Percentiles rank a stretch among this genome's conserved stretches.
Conservation (phyloP, 805 yeast genomes). For the Pichia nakasei region DNA sequence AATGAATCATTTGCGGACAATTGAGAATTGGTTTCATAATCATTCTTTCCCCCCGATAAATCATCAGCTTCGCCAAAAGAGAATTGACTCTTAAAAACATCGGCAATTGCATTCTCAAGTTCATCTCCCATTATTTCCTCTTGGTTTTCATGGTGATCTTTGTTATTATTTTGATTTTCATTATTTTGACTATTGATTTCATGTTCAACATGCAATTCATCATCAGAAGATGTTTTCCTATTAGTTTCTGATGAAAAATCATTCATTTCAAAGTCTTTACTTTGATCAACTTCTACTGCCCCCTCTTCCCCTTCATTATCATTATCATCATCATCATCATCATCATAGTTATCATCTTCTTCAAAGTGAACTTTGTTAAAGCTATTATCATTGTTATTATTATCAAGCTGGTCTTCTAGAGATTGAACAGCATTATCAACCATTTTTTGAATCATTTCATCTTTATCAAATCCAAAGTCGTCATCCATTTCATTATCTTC, state of each 20-base stretch:
- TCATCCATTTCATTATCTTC: slow-evolving; percentile 3
- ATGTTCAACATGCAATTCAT: too few relatives aligned
- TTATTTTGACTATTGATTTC: too few relatives aligned
- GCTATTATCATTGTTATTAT: not conserved
- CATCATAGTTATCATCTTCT: not conserved
- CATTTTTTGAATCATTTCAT: slow-evolving; percentile 5
- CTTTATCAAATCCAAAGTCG: slow-evolving; percentile 6
- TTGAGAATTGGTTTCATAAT: too few relatives aligned
- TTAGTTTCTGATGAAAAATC: too few relatives aligned
- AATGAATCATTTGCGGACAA: slow-evolving; percentile 12
- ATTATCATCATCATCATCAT: not conserved
- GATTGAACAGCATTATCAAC: slow-evolving; percentile 4
- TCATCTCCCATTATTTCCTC: not conserved
- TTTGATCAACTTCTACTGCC: too few relatives aligned
- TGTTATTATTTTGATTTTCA: too few relatives aligned
- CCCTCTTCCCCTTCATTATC: not conserved
- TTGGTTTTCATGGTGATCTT: too few relatives aligned
- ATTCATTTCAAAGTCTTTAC: too few relatives aligned
- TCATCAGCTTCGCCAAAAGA: not conserved
- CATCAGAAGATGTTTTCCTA: too few relatives aligned
- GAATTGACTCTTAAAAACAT: slow-evolving; percentile 9
- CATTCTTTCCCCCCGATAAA: too few relatives aligned
- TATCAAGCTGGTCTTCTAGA: not conserved
- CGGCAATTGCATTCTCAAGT: slow-evolving; percentile 11
- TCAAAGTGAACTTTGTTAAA: not conserved